Evolutionary conservation across 2,329 filamentous ascomycete species (phyloP), one percentile per base, ranked within the genome.

Genomic region (Epichloe amarillans): DNA sequence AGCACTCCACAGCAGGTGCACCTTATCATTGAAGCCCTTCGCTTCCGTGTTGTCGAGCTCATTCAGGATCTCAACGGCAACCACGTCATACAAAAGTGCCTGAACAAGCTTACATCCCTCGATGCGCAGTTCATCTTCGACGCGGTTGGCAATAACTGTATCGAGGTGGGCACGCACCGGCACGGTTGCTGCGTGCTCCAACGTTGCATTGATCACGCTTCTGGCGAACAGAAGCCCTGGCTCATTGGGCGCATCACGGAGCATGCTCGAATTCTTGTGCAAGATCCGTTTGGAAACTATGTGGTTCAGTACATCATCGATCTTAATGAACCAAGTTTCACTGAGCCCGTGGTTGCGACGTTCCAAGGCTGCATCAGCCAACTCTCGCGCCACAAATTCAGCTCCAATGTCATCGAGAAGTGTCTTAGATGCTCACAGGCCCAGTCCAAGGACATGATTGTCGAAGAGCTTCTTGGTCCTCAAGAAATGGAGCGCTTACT

Each of bases 231-330:
- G 71, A 95, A 95, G 72, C 76, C 83, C 53, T 85, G 86, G 71
- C 77, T 98, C 55, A 89, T 98, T 57, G 74, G 79, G 53, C 80
- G 87, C 63, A 97, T 98, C 66, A 96, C 90, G 1, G 76, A 83
- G 50, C 85, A 95, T 64, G 88, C 90, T n/a, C 86, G 88, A 57
- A 75, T 84, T 38, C 80, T 98, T 11, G 89, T 98, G 19, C 89
- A 96, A 66, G 93, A 98, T 66, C 91, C 93, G 0, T 98, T 96
- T 60, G 93, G 93, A 63, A 98, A 98, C 69, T 98, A 98, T 58
- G 93, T 98, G 47, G 86, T 98, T 47, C 93, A 98, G 71, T 98
- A 98, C 71, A 97, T 98, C 63, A 82, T 98, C 58, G 93, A 97
- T 64, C 78, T 97, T 50, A 89, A 89, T 57, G 89, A 98, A 63